Percentiles rank a stretch among this genome's conserved stretches.
Conservation (phyloP, 73 alveolate genomes). For the Paramecium sonneborni region DNA sequence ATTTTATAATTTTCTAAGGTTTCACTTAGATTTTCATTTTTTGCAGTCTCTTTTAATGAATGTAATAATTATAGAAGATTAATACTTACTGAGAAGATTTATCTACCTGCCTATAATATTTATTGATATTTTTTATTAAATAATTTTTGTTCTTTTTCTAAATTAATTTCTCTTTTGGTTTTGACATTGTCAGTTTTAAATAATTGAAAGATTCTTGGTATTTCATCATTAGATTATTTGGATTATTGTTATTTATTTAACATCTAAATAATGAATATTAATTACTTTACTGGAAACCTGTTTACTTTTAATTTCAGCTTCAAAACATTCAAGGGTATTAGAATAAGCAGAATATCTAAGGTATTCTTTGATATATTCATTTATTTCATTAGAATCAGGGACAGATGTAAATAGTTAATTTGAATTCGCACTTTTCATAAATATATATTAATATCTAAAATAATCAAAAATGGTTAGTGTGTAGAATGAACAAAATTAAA, state of each 20-base stretch:
- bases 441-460: not conserved
- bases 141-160: conserved; percentile 83
- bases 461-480: not conserved
- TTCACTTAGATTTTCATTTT: conserved; percentile 85
- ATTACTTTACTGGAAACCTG: conserved; percentile 50
- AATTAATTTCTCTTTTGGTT: conserved; percentile 83
- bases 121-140: conserved; percentile 88
- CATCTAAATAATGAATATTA: not conserved
- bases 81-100: conserved; percentile 89
- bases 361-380: conserved; percentile 89
- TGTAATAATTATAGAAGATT: conserved; percentile 85
- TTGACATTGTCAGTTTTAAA: conserved; percentile 81
- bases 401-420: not conserved
- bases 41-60: conserved; percentile 83
- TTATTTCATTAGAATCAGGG: conserved; percentile 39
- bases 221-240: conserved; percentile 72
- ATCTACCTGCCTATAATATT: conserved; percentile 89
- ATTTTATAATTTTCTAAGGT: conserved; percentile 90
- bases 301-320: conserved; percentile 82
- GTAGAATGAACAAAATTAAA: not conserved
- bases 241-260: conserved; percentile 51
- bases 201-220: conserved; percentile 82
- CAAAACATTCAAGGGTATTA: conserved; percentile 88
- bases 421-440: not conserved
- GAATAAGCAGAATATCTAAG: conserved; percentile 74